Evolutionary conservation across 73 alveolate species (phyloP), one percentile per base, ranked within the genome.

Genomic region (Stentor coeruleus): DNA sequence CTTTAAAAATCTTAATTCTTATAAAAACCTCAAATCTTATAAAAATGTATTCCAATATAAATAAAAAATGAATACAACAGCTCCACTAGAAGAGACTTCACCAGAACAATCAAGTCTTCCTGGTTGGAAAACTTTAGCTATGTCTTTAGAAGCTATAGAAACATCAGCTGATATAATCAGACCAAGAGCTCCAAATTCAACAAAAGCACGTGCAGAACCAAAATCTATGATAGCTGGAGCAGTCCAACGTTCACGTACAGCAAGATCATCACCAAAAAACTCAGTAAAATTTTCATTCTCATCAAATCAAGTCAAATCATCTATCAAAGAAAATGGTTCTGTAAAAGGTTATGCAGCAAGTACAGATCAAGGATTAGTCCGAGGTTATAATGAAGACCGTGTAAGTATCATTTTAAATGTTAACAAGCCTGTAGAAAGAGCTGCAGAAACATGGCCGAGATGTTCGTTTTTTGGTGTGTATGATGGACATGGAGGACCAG

Each of bases 401-500:
- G 99, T 95, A 6, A 91, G 98, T 14, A 93, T 95, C 26, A 95
- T 91, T 20, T 79, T 95, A 33, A 95, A 95, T 81, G 92, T 95
- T 40, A 83, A 82, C 41, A 95, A 90, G 79, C 98, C 98, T 35
- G 59, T 84, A 3, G 82, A 84, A 59, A 82, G 94, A 35, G 84
- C 60, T 81, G 91, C 85, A n/a, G 96, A 90, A 82, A 79, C 83
- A 39, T 97, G 99, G 98, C 99, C 99, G 3, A 84, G 93, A 77
- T 95, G 98, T 81, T 94, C 99, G 11, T 95, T 91, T 89, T 97
- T 97, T 85, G 98, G 97, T 1, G 91, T 97, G 40, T 97, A 93
- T 85, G 99, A 97, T 95, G 99, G 99, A 2, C 99, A 97, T 93
- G 99, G 99, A 35, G 99, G 99, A 40, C 89, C 95, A 66, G 95